phyloP scores from a whole-genome alignment of 2,329 filamentous ascomycete species.

The Talaromyces marneffei region DNA sequence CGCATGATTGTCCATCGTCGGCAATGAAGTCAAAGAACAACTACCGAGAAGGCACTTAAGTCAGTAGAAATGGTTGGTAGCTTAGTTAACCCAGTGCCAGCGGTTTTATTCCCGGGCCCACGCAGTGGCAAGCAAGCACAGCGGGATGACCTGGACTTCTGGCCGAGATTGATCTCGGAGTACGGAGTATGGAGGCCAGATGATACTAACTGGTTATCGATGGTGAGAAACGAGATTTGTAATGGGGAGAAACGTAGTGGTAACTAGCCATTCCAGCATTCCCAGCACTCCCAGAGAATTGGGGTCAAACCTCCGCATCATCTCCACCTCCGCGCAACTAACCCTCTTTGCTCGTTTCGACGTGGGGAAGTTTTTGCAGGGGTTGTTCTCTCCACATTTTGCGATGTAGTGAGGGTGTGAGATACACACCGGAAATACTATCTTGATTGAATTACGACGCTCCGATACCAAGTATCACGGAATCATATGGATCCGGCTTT shows the following conservation, averaged over 20 bases:
- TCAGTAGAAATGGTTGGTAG: too few relatives aligned
- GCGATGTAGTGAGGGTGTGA: not conserved
- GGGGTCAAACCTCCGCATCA: not conserved
- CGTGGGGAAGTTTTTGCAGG: not conserved
- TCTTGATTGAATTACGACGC: not conserved
- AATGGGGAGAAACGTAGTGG: not conserved
- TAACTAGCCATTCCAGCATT: too few relatives aligned
- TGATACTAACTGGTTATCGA: too few relatives aligned
- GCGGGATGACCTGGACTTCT: not conserved
- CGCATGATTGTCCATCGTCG: not conserved
- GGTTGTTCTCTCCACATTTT: not conserved
- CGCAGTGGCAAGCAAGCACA: not conserved
- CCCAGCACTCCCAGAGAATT: not conserved
- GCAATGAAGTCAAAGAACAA: not conserved
- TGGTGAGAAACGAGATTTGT: not conserved
- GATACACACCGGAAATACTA: not conserved
- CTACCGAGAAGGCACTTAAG: not conserved
- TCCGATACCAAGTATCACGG: not conserved
- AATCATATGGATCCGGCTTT: not conserved
- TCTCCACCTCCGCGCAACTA: constrained; percentile 1
- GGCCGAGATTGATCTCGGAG: not conserved
- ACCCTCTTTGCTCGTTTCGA: not conserved
- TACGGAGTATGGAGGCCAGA: too few relatives aligned
- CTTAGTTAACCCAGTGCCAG: not conserved
- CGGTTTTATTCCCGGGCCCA: not conserved